A percentile compares a stretch with the other conserved stretches of the same genome.
These are phyloP conservation scores for Tricholoma sp. DNA, from an alignment of 768 basidiomycete genomes.

Conservation along the genomic window DNA sequence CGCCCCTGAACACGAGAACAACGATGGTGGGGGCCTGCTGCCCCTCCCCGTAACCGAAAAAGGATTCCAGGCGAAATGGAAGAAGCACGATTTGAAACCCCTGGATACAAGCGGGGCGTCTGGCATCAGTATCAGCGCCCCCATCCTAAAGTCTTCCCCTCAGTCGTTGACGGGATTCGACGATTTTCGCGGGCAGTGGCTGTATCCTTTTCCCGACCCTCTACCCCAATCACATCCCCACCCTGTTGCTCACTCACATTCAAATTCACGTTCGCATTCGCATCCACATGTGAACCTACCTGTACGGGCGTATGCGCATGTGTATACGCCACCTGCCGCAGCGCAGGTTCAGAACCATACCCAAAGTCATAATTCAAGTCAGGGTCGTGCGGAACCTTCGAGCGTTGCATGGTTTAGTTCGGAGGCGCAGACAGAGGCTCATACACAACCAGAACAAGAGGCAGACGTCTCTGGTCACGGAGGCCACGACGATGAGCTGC, in stretches of 20 bases:
- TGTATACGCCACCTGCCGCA: background rate
- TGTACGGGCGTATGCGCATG: background rate
- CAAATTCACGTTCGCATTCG: background rate
- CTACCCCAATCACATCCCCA: background rate
- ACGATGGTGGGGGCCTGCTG: conserved; percentile 15
- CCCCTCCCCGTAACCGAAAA: conserved; percentile 24
- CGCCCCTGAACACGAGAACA: conserved; percentile 5
- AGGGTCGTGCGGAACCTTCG: conserved; percentile 29
- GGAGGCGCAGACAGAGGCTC: too few relatives aligned
- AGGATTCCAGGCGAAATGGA: conserved; percentile 15
- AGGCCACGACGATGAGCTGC: background rate
- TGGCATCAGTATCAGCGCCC: conserved; percentile 24
- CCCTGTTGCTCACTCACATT: background rate
- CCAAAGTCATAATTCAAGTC: background rate
- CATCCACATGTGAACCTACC: background rate
- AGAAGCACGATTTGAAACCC: conserved; percentile 10
- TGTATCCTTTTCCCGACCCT: background rate
- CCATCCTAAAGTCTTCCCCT: conserved; percentile 27
- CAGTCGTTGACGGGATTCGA: conserved; percentile 28
- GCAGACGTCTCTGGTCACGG: conserved; percentile 6
- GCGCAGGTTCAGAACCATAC: background rate
- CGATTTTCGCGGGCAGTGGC: conserved; percentile 5
- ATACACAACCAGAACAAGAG: background rate
- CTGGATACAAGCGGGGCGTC: conserved; percentile 14
- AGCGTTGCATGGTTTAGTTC: conserved; percentile 34